These are phyloP conservation scores for Chaetomium olivaceum DNA, from an alignment of 2,329 filamentous ascomycete genomes.

Conservation along the genomic window DNA sequence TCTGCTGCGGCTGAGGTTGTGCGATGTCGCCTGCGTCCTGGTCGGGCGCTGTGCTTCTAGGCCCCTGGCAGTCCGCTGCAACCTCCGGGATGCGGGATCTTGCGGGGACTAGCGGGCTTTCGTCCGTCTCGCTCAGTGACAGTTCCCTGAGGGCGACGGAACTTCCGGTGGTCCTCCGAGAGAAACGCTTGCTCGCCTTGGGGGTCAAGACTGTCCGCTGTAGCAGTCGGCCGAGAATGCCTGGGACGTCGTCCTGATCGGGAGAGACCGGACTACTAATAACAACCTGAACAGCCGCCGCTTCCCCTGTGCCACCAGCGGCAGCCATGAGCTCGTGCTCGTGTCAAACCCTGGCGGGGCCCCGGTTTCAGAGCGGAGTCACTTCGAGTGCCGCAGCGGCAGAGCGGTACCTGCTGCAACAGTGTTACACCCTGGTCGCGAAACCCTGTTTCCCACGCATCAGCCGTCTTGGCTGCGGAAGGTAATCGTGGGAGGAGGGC, in stretches of 20 bases:
- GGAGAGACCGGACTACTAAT: slow-evolving; percentile 25
- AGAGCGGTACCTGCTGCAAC: background rate
- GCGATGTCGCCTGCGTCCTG: slow-evolving; percentile 15
- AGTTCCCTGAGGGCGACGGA: background rate
- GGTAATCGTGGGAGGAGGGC: background rate
- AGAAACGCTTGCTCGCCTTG: slow-evolving; percentile 8
- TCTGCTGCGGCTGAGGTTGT: slow-evolving; percentile 21
- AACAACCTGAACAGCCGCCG: background rate
- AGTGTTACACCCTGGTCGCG: background rate
- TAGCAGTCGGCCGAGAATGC: slow-evolving; percentile 20
- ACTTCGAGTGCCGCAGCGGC: background rate
- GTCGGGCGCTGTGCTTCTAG: background rate
- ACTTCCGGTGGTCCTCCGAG: background rate
- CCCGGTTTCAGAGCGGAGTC: background rate
- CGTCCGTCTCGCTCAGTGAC: background rate
- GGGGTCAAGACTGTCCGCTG: slow-evolving; percentile 16
- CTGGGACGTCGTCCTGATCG: slow-evolving; percentile 11
- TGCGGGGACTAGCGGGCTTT: background rate
- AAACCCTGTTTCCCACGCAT: slow-evolving; percentile 26
- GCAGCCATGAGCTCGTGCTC: background rate
- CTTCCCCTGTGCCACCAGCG: background rate
- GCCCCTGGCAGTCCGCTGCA: background rate
- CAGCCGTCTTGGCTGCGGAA: slow-evolving; percentile 18
- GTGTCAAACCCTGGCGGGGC: slow-evolving; percentile 12
- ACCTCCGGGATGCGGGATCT: background rate